Percentiles rank a stretch among this genome's conserved stretches.
Evolutionary conservation across 257 asterid genomes (phyloP).

Genomic region (Solanum corneliomulleri): DNA sequence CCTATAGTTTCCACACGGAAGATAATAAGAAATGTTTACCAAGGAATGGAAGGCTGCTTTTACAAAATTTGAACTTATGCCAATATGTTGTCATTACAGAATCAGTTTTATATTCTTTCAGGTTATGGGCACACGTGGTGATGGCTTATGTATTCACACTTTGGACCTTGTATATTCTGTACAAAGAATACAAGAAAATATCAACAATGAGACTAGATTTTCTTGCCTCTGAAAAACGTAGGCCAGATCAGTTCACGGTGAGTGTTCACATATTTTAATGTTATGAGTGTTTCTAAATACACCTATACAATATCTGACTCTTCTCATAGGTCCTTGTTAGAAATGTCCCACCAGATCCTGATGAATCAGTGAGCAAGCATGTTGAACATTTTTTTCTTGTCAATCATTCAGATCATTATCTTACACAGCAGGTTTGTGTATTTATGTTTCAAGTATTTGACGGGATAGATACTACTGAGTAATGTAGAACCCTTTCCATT

Average conservation of each 20-base stretch:
- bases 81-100: not conserved
- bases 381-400: slow-evolving; percentile 93
- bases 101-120: slow-evolving; percentile 8
- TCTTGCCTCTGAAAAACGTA: slow-evolving; percentile 8
- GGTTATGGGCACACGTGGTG: slow-evolving; percentile 71
- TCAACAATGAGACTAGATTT: slow-evolving; percentile 3
- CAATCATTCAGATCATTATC: slow-evolving; percentile 73
- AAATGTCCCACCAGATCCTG: slow-evolving; percentile 85
- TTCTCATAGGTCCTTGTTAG: slow-evolving; percentile 74
- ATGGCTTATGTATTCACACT: slow-evolving; percentile 56
- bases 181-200: slow-evolving; percentile 1
- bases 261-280: not conserved
- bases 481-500: not conserved
- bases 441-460: not conserved
- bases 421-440: slow-evolving; percentile 46
- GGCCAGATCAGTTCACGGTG: slow-evolving; percentile 16
- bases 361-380: slow-evolving; percentile 77
- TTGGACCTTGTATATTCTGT: slow-evolving; percentile 5
- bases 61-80: not conserved
- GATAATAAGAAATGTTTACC: not conserved
- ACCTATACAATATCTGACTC: not conserved
- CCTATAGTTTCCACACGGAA: not conserved
- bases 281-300: not conserved
- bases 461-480: not conserved
- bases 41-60: not conserved